A percentile compares a stretch with the other conserved stretches of the same genome.
Evolutionary conservation across 192 early-diverging fungal species (phyloP).

Genomic region (Coemansia sp.): DNA sequence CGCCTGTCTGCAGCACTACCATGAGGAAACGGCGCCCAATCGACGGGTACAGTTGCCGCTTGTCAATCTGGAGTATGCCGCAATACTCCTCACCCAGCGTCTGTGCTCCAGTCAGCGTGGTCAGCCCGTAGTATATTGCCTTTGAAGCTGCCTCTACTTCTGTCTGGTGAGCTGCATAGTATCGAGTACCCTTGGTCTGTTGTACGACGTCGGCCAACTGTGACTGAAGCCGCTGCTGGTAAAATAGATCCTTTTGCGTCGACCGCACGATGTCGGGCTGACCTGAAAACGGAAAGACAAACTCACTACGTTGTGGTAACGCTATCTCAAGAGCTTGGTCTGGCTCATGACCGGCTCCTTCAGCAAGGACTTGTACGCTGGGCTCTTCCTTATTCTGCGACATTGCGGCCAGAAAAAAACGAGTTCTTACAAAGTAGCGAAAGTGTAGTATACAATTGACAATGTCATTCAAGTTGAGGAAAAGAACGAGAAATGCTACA

Average conservation of each 20-base stretch:
- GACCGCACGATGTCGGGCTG: slow-evolving; percentile 88
- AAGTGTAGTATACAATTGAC: neutral
- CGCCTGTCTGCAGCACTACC: slow-evolving; percentile 41
- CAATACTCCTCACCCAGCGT: slow-evolving; percentile 98
- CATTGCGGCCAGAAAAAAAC: neutral
- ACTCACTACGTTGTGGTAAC: slow-evolving; percentile 15
- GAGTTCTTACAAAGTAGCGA: neutral
- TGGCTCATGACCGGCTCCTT: neutral
- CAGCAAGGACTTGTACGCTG: slow-evolving; percentile 24
- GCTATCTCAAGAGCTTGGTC: neutral
- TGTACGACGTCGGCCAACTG: slow-evolving; percentile 68
- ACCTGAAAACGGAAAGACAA: slow-evolving; percentile 69
- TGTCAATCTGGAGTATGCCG: slow-evolving; percentile 76
- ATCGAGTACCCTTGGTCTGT: slow-evolving; percentile 63
- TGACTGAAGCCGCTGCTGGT: slow-evolving; percentile 68
- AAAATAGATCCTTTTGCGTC: slow-evolving; percentile 89
- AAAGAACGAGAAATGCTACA: neutral
- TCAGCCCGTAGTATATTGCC: slow-evolving; percentile 75
- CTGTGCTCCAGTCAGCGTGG: slow-evolving; percentile 73
- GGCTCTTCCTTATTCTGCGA: neutral
- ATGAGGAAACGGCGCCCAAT: slow-evolving; percentile 39
- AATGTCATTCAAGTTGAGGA: neutral
- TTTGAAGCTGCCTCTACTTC: slow-evolving; percentile 67
- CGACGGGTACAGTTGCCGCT: slow-evolving; percentile 59
- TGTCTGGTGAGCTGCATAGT: slow-evolving; percentile 64